A percentile compares a stretch with the other conserved stretches of the same genome.
Evolutionary conservation across 768 basidiomycete species (phyloP).

Genomic region (Kwoniella newhampshirensis): DNA sequence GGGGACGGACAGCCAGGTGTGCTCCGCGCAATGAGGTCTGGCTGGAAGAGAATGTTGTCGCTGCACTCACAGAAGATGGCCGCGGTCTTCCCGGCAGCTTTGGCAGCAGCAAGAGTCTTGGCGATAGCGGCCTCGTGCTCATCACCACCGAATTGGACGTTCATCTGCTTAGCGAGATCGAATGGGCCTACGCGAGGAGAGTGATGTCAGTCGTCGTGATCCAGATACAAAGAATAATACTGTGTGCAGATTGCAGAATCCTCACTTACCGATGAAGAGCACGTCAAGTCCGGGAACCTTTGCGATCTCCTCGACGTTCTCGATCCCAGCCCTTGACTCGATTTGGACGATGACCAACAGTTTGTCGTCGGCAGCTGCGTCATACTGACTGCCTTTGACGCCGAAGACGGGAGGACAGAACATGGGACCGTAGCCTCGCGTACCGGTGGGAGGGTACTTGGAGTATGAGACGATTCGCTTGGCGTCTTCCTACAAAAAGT

Average conservation of each 20-base stretch:
- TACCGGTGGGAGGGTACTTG: slow-evolving; percentile 53
- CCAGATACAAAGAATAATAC: not conserved
- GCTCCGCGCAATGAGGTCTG: too few species aligned
- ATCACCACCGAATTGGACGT: slow-evolving; percentile 44
- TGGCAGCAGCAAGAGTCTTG: slow-evolving; percentile 46
- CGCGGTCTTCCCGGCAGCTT: slow-evolving; percentile 50
- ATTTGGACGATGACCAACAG: slow-evolving; percentile 53
- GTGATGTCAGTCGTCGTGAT: not conserved
- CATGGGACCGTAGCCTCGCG: slow-evolving; percentile 52
- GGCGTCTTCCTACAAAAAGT: slow-evolving; percentile 47
- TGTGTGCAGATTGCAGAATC: too few species aligned
- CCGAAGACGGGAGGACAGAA: slow-evolving; percentile 50
- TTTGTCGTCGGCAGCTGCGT: slow-evolving; percentile 42
- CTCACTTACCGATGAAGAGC: slow-evolving; percentile 49
- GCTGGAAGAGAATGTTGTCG: too few species aligned
- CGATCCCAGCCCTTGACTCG: slow-evolving; percentile 45
- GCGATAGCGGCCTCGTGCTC: slow-evolving; percentile 53
- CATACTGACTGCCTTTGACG: slow-evolving; percentile 43
- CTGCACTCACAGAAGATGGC: slow-evolving; percentile 51
- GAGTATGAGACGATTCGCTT: slow-evolving; percentile 42
- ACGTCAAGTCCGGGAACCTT: slow-evolving; percentile 50
- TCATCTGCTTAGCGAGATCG: slow-evolving; percentile 51
- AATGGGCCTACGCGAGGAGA: slow-evolving; percentile 38
- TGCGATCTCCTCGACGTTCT: slow-evolving; percentile 53
- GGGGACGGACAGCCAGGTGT: not conserved